Evolutionary conservation across 129 eudicot species (phyloP).

Genomic region (Chrysanthemum makinoi): DNA sequence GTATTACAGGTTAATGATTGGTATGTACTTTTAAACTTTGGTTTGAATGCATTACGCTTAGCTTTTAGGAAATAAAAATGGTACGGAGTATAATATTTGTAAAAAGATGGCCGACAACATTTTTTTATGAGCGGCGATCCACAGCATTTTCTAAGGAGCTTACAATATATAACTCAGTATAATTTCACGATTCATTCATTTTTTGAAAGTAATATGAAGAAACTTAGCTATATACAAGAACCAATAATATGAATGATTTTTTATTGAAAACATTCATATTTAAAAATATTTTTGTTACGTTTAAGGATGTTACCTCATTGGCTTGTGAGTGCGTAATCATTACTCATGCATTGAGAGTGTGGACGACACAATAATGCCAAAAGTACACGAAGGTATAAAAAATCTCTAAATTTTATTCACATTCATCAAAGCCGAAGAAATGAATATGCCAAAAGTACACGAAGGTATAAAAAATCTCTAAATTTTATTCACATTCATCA

Average conservation of each 20-base stretch:
- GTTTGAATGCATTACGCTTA: background rate
- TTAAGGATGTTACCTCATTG: constrained; percentile 21
- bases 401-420: background rate
- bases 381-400: background rate
- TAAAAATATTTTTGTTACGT: constrained; percentile 12
- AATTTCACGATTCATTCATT: background rate
- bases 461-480: background rate
- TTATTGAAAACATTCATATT: background rate
- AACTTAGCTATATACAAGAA: background rate
- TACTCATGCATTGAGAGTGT: constrained; percentile 7
- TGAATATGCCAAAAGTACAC: background rate
- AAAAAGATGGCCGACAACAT: background rate
- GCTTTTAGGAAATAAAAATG: too few species aligned
- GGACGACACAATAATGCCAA: constrained; percentile 14
- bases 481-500: background rate
- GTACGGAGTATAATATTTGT: background rate
- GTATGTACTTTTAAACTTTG: background rate
- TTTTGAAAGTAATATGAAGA: background rate
- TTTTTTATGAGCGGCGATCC: background rate
- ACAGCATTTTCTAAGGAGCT: background rate
- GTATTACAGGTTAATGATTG: constrained; percentile 5
- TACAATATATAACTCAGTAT: background rate
- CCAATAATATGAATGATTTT: background rate
- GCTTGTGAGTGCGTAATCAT: background rate
- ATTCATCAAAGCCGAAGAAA: too few species aligned